Percentiles rank a stretch among this genome's conserved stretches.
phyloP scores from a whole-genome alignment of 1,139 yeast genomes.

The Tardiomyces blankii region DNA sequence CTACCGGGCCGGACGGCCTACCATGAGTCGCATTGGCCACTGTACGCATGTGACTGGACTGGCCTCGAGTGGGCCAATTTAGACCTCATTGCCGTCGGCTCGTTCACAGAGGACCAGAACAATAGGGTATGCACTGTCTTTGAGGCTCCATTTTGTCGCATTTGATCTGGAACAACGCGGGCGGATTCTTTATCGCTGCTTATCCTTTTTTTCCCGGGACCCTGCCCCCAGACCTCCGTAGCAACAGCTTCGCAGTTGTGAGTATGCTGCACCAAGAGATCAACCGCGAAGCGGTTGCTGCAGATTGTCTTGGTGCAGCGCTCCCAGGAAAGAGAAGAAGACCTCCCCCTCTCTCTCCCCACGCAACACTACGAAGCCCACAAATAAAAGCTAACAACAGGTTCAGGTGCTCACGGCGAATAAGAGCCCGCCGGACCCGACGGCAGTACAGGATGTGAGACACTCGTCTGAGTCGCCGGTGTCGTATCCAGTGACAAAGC shows the following conservation, averaged over 20 bases:
- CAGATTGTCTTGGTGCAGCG: too few species aligned
- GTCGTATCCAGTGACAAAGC: slow-evolving; percentile 55
- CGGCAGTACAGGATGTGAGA: slow-evolving; percentile 27
- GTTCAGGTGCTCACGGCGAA: neutral
- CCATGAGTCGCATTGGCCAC: slow-evolving; percentile 50
- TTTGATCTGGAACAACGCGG: too few species aligned
- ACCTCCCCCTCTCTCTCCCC: too few species aligned
- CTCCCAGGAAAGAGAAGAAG: too few species aligned
- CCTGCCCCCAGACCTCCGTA: too few species aligned
- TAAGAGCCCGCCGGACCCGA: neutral
- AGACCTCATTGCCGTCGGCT: slow-evolving; percentile 51
- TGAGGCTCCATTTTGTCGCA: slow-evolving; percentile 1
- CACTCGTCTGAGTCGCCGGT: slow-evolving; percentile 42
- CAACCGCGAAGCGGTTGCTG: too few species aligned
- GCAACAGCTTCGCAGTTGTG: too few species aligned
- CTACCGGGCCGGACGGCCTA: slow-evolving; percentile 16
- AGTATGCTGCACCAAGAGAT: too few species aligned
- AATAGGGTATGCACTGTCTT: slow-evolving; percentile 28
- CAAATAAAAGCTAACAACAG: slow-evolving; percentile 7
- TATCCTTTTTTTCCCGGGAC: too few species aligned
- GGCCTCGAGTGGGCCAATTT: slow-evolving; percentile 26
- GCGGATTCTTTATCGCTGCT: too few species aligned
- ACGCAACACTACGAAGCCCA: too few species aligned
- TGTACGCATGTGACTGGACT: slow-evolving; percentile 63
- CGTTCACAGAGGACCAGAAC: slow-evolving; percentile 59